These are phyloP conservation scores for Coffea canephora DNA, from an alignment of 257 asterid species.

Conservation along the genomic window DNA sequence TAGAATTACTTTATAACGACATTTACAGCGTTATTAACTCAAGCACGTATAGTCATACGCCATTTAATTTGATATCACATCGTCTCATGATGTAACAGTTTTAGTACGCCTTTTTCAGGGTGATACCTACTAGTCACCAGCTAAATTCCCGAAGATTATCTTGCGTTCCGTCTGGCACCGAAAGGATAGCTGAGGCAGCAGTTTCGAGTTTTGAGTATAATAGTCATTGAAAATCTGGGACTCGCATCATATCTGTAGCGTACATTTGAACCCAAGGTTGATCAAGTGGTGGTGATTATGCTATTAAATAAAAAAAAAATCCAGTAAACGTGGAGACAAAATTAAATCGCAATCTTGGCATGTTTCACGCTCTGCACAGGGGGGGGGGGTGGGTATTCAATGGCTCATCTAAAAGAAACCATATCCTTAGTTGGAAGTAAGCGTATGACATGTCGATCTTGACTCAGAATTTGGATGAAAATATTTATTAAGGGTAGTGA, in stretches of 20 bases:
- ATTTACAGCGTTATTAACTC: not conserved
- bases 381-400: not conserved
- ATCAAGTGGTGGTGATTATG: no score
- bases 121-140: no score
- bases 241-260: no score
- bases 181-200: no score
- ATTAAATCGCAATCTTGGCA: not conserved
- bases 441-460: not conserved
- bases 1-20: not conserved
- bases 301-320: no score
- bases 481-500: no score
- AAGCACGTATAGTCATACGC: no score
- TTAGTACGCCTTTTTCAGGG: not conserved
- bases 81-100: not conserved
- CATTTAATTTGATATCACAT: not conserved
- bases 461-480: not conserved
- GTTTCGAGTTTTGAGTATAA: no score
- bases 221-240: no score
- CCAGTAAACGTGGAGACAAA: not conserved
- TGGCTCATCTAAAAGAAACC: not conserved
- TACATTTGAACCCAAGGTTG: no score
- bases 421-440: not conserved
- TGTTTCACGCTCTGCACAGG: not conserved
- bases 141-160: no score
- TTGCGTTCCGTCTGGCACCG: no score